Evolutionary conservation across 2,329 filamentous ascomycete genomes (phyloP).

Genomic region (Diaporthe destruens): DNA sequence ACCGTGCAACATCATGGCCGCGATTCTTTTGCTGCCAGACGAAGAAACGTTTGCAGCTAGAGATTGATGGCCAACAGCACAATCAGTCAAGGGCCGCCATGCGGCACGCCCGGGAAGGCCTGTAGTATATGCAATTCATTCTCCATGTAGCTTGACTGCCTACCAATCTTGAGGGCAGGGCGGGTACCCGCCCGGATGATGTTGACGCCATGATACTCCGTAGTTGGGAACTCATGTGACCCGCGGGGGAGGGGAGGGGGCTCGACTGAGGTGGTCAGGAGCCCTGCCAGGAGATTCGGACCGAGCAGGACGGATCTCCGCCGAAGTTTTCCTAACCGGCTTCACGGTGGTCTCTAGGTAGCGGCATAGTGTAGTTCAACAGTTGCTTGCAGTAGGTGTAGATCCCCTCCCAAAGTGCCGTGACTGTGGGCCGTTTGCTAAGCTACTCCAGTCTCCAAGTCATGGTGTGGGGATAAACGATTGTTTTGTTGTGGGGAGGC

Average conservation of each 20-base stretch:
- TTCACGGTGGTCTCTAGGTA: not conserved
- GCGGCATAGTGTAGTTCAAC: not conserved
- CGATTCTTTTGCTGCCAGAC: not conserved
- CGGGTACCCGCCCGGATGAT: slow-evolving; percentile 3
- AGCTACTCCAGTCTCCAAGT: not conserved
- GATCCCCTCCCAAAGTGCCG: slow-evolving; percentile 21
- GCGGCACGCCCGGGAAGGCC: not conserved
- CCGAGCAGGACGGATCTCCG: slow-evolving; percentile 23
- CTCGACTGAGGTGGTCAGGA: slow-evolving; percentile 13
- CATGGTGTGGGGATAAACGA: slow-evolving; percentile 8
- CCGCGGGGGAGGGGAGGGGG: not conserved
- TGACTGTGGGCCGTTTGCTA: not conserved
- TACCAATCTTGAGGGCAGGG: not conserved
- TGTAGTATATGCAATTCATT: not conserved
- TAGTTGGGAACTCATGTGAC: not conserved
- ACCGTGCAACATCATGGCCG: slow-evolving; percentile 11
- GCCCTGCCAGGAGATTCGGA: slow-evolving; percentile 16
- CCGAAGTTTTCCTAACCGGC: slow-evolving; percentile 1
- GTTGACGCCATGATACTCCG: slow-evolving; percentile 18
- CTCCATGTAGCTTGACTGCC: not conserved
- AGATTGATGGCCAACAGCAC: not conserved
- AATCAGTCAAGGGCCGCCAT: too few relatives aligned
- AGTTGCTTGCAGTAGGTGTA: not conserved
- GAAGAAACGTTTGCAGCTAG: not conserved
- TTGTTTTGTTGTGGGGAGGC: slow-evolving; percentile 18